Conservation (phyloP, 306 rosid genomes). For the Malus fusca region DNA sequence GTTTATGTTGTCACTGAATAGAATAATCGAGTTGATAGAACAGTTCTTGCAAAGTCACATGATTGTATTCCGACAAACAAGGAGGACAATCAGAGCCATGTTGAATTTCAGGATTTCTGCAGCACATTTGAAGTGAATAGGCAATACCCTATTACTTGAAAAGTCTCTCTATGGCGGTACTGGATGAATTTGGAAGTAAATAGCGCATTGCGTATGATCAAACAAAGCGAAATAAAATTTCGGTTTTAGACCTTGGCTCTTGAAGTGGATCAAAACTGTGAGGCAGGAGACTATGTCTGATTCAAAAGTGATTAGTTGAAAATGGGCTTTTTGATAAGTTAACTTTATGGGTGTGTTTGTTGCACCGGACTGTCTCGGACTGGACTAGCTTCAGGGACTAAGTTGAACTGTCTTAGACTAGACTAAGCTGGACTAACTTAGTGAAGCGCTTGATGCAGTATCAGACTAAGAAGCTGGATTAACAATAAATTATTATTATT, state of each 20-base stretch:
- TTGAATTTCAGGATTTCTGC: constrained; percentile 82
- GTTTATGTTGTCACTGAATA: constrained; percentile 49
- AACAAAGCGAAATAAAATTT: constrained; percentile 63
- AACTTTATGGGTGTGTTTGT: constrained; percentile 1
- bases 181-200: constrained; percentile 78
- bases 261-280: constrained; percentile 15
- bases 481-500: no score
- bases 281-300: background rate
- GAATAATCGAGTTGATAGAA: constrained; percentile 47
- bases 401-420: no score
- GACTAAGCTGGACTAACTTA: no score
- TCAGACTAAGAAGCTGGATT: no score
- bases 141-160: constrained; percentile 87
- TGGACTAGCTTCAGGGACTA: no score
- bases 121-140: constrained; percentile 76
- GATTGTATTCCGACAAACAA: constrained; percentile 70
- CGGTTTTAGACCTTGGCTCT: constrained; percentile 43
- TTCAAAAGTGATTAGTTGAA: constrained; percentile 19
- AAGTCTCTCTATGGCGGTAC: constrained; percentile 47
- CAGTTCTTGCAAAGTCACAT: constrained; percentile 58
- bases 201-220: constrained; percentile 35
- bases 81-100: constrained; percentile 78
- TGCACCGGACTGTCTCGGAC: no score
- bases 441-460: no score
- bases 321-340: constrained; percentile 25